These are phyloP conservation scores for Chlorella sorokiniana DNA, from an alignment of 139 green algal species.

Conservation along the genomic window DNA sequence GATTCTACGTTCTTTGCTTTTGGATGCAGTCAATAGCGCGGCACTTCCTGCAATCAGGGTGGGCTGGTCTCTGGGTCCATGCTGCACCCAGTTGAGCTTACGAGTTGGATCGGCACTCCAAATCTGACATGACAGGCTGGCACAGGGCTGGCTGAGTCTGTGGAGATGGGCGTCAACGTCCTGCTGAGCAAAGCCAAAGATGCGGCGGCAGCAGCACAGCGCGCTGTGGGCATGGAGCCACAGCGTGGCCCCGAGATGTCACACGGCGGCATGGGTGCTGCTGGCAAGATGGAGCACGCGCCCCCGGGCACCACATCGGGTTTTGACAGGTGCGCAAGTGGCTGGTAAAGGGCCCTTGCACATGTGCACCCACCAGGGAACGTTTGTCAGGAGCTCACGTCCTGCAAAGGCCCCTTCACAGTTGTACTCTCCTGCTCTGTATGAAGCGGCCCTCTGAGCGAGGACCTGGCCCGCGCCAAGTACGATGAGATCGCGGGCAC, in stretches of 20 bases:
- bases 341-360: neutral
- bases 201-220: neutral
- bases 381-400: no score
- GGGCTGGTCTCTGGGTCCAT: no score
- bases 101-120: no score
- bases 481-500: slow-evolving; percentile 30
- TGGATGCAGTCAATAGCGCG: no score
- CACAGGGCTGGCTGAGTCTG: slow-evolving; percentile 26
- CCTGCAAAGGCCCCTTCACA: no score
- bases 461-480: slow-evolving; percentile 24
- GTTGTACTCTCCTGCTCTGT: neutral
- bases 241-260: slow-evolving; percentile 17
- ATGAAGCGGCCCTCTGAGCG: slow-evolving; percentile 12
- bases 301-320: slow-evolving; percentile 1
- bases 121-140: slow-evolving; percentile 38
- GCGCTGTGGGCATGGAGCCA: slow-evolving; percentile 8
- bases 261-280: slow-evolving; percentile 22
- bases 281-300: slow-evolving; percentile 39
- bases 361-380: no score
- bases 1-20: neutral
- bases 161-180: neutral
- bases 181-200: slow-evolving; percentile 22
- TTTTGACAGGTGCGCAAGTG: neutral
- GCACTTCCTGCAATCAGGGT: neutral
- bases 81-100: no score